Conservation (phyloP, 2,329 filamentous ascomycete species). For the Fusarium napiforme region DNA sequence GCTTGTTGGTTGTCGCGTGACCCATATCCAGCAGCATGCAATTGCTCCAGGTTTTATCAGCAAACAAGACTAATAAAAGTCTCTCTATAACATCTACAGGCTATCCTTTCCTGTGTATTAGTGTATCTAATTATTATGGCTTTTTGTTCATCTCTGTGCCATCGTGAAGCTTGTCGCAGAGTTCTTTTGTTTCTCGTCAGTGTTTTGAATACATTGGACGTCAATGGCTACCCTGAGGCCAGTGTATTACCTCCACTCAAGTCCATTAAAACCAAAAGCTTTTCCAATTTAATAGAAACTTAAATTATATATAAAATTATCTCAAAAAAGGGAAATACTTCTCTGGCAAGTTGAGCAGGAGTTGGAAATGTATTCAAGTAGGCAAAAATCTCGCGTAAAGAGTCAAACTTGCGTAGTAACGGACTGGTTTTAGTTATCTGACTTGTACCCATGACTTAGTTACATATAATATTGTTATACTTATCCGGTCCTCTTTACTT, state of each 20-base stretch:
- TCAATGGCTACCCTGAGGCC: not conserved
- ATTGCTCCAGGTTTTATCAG: not conserved
- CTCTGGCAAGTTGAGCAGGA: too few relatives aligned
- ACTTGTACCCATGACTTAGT: accelerated
- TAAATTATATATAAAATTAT: too few relatives aligned
- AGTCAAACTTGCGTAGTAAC: too few relatives aligned
- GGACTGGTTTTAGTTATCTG: accelerated
- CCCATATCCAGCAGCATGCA: accelerated
- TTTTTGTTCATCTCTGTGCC: accelerated
- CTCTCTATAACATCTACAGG: accelerated
- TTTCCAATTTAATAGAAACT: accelerated
- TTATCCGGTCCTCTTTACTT: too few relatives aligned
- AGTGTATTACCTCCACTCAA: too few relatives aligned
- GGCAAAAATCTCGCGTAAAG: too few relatives aligned
- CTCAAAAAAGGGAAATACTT: too few relatives aligned
- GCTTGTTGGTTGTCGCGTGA: not conserved
- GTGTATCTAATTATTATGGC: accelerated
- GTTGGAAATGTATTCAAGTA: too few relatives aligned
- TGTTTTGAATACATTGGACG: accelerated
- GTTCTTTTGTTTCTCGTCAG: accelerated
- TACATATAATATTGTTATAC: not conserved
- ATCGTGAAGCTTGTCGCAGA: accelerated
- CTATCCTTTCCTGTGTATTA: accelerated
- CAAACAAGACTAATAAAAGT: accelerated
- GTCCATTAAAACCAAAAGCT: too few relatives aligned